Evolutionary conservation across 2,329 filamentous ascomycete genomes (phyloP), one percentile per base, ranked within the genome.

Genomic region (Chlorencoelia australis): DNA sequence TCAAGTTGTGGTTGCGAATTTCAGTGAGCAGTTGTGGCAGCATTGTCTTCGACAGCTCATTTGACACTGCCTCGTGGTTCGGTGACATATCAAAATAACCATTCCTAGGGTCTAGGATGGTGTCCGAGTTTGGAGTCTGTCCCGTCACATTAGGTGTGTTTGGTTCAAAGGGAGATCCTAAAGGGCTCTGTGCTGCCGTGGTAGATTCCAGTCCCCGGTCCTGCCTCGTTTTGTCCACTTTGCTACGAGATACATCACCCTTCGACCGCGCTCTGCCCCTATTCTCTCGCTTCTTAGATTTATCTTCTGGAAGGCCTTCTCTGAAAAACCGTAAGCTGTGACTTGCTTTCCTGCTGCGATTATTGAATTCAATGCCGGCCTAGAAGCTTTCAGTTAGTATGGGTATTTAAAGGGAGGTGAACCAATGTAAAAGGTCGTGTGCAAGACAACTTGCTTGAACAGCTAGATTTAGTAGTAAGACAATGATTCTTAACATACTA

Each of bases 251-350:
- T 13, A 32, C 25, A 5, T 40, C 49, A n/a, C 57, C 54, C 39
- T 55, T 58, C 6, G 47, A 50, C 15, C 47, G 54, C 8, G 43
- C 46, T 44, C 53, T 50, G 31, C 37, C 52, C 40, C 47, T 57
- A 30, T 29, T 55, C 8, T 75, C 75, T 45, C 64, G 70, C 47
- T 67, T 70, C 47, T 69, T 71, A 27, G 58, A 52, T 50, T 70
- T 71, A 29, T 79, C 73, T 35, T 76, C 70, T 3, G 73, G 73
- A 13, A 79, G 59, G 21, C 73, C 75, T 55, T 80, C 75, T 43
- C 74, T 76, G 62, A 81, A 81, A 49, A 80, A 76, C 2, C 76
- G 67, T 40, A 81, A 60, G 45, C 73, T 78, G 55, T 80, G 75
- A 49, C 75, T 80, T 25, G 76, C 71, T 56, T 80, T 81, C 46